These are phyloP conservation scores for Fusarium setosum DNA, from an alignment of 2,329 filamentous ascomycete genomes.

Conservation along the genomic window DNA sequence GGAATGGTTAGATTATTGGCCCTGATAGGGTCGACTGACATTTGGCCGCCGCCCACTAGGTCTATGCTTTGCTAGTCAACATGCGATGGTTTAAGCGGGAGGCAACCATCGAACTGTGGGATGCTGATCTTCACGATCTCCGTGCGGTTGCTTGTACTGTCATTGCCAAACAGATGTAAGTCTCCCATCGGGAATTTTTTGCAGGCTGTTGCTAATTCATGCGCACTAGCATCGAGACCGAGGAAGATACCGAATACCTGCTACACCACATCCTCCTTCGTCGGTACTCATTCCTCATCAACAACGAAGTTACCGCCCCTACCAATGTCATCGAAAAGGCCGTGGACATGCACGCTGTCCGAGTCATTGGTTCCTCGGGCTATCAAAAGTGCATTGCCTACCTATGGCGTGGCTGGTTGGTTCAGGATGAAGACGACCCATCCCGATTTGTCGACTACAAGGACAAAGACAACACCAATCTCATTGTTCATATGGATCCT, in stretches of 20 bases:
- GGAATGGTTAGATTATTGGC: neutral
- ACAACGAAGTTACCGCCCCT: slow-evolving; percentile 77
- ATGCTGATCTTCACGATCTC: slow-evolving; percentile 84
- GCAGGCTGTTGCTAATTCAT: neutral
- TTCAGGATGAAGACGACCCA: slow-evolving; percentile 94
- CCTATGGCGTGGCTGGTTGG: slow-evolving; percentile 94
- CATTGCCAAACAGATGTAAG: slow-evolving; percentile 82
- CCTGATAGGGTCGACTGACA: neutral
- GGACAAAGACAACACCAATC: slow-evolving; percentile 80
- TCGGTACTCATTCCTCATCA: slow-evolving; percentile 83
- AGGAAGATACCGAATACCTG: slow-evolving; percentile 83
- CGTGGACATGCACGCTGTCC: slow-evolving; percentile 89
- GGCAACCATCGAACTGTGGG: slow-evolving; percentile 86
- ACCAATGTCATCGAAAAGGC: slow-evolving; percentile 93
- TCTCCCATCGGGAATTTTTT: neutral
- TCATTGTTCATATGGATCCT: slow-evolving; percentile 87
- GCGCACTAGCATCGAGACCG: slow-evolving; percentile 79
- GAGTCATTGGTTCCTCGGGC: slow-evolving; percentile 89
- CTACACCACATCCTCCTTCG: slow-evolving; percentile 86
- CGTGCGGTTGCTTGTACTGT: slow-evolving; percentile 89
- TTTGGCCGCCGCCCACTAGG: slow-evolving; percentile 39
- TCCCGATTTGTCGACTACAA: slow-evolving; percentile 91
- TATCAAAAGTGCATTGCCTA: slow-evolving; percentile 96
- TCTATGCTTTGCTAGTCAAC: slow-evolving; percentile 82
- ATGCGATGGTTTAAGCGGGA: slow-evolving; percentile 83